A percentile compares a stretch with the other conserved stretches of the same genome.
Evolutionary conservation across 2,329 filamentous ascomycete species (phyloP).

Genomic region (Colletotrichum eleusines): DNA sequence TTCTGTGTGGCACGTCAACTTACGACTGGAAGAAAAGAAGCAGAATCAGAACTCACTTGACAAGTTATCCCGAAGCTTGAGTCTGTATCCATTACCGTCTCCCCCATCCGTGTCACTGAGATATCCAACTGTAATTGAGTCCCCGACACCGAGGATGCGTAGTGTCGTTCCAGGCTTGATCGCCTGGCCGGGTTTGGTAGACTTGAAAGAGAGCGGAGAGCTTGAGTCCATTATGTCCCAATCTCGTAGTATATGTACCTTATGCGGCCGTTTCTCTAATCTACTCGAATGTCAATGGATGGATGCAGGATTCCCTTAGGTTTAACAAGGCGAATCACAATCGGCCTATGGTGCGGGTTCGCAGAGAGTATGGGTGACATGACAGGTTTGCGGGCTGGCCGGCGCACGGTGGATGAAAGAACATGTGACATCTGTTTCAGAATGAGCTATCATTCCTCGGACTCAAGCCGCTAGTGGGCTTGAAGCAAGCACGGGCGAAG

Average conservation of each 20-base stretch:
- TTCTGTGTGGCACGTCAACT: slow-evolving; percentile 3
- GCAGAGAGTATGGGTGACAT: not conserved
- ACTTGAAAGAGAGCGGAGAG: slow-evolving; percentile 16
- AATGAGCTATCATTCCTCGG: too few relatives aligned
- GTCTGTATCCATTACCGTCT: slow-evolving; percentile 53
- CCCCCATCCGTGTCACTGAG: slow-evolving; percentile 44
- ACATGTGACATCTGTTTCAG: slow-evolving; percentile 12
- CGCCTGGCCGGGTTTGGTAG: slow-evolving; percentile 18
- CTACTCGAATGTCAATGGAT: too few relatives aligned
- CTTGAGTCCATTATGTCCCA: not conserved
- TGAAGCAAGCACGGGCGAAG: not conserved
- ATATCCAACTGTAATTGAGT: slow-evolving; percentile 53
- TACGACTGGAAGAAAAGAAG: too few relatives aligned
- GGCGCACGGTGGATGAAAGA: not conserved
- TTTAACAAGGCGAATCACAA: not conserved
- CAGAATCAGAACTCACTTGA: slow-evolving; percentile 44
- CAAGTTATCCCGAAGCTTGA: slow-evolving; percentile 47
- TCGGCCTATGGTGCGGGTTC: too few relatives aligned
- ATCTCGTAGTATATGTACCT: not conserved
- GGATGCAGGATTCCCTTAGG: not conserved
- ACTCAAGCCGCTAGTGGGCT: too few relatives aligned
- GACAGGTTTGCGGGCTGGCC: not conserved
- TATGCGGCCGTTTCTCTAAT: not conserved
- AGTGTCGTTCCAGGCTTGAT: slow-evolving; percentile 48
- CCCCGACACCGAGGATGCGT: slow-evolving; percentile 53